These are phyloP conservation scores for Geosmithia flava DNA, from an alignment of 2,329 filamentous ascomycete species.

Conservation along the genomic window DNA sequence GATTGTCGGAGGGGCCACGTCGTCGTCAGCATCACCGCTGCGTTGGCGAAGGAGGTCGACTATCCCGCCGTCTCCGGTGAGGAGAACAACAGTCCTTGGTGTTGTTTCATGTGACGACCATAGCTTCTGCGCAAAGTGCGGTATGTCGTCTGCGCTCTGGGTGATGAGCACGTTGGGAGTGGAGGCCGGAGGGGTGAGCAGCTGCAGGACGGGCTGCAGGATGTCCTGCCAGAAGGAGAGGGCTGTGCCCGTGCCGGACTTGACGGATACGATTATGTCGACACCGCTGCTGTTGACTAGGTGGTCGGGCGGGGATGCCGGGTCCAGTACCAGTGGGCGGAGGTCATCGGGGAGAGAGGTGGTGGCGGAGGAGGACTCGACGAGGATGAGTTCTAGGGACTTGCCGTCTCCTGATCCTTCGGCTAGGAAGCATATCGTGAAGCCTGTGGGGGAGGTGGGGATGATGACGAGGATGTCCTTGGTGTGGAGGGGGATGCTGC, in stretches of 20 bases:
- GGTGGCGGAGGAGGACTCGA: constrained; percentile 10
- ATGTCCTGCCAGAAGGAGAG: constrained; percentile 40
- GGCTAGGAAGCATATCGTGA: constrained; percentile 23
- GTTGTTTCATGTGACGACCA: constrained; percentile 17
- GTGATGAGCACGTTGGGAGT: constrained; percentile 43
- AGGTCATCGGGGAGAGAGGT: constrained; percentile 22
- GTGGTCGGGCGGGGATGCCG: constrained; percentile 21
- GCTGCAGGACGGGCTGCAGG: constrained; percentile 40
- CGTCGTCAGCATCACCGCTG: constrained; percentile 8
- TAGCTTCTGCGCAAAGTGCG: constrained; percentile 40
- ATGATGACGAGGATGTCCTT: constrained; percentile 16
- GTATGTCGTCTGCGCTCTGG: constrained; percentile 48
- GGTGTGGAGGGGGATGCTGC: constrained; percentile 6
- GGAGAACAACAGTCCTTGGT: constrained; percentile 51
- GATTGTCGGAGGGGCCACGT: constrained; percentile 25
- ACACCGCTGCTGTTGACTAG: constrained; percentile 19
- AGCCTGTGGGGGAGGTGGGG: constrained; percentile 1
- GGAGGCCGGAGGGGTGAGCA: constrained; percentile 15
- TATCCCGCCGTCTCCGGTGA: constrained; percentile 81
- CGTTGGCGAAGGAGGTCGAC: constrained; percentile 28
- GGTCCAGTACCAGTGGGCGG: constrained; percentile 21
- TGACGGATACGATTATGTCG: constrained; percentile 56
- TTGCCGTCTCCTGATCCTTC: constrained; percentile 15
- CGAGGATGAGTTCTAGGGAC: constrained; percentile 13
- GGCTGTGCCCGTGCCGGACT: constrained; percentile 50